Base-by-base conservation (phyloP, 2,329 filamentous ascomycete species). In the Helotiales sp. region DNA sequence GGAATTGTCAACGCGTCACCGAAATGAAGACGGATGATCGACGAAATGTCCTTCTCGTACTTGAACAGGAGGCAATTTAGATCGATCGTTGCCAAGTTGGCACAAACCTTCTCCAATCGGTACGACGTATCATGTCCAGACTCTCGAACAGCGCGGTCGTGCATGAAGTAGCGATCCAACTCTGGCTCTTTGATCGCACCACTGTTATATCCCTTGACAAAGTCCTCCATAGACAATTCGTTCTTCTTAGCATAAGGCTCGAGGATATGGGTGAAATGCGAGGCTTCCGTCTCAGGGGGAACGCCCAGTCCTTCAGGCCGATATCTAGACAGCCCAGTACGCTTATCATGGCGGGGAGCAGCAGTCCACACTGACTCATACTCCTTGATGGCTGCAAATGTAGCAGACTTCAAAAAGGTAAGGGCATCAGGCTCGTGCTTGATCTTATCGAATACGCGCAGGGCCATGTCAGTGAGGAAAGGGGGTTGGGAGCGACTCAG, bases 51-150 rank as follows among this genome's bases (percentile, higher is more conserved):
- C 32, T 90, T 90, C 80, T 99, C 96, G 77, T 98, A 98, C 81
- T 98, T 98, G 87, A 96, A 99, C 30, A 99, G 83, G 32, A 97
- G 84, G 30, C 93, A 96, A 81, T 99, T 98, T 64, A 98, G 85
- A 76, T 99, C 96, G 67, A 98, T 93, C 0, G 94, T 97, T 11
- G 94, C 96, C 28, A 98, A 84, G 77, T 97, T 89, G 11, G 93
- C 96, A 74, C 92, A 94, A 26, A 96, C 86, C 55, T 89, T 90
- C 80, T 98, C 96, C 22, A 99, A 85, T 20, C 96, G 92, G 80
- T 98, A 98, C 17, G 92, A 92, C 2, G 96, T 99, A 78, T 99
- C 96, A 79, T 99, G 96, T 13, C 96, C 96, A 20, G 95, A 97
- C 80, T 99, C 96, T 72, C 96, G 91, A 37, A 98, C 94, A 1